phyloP scores from a whole-genome alignment of 768 basidiomycete genomes.

The Boletellus ananiceps region DNA sequence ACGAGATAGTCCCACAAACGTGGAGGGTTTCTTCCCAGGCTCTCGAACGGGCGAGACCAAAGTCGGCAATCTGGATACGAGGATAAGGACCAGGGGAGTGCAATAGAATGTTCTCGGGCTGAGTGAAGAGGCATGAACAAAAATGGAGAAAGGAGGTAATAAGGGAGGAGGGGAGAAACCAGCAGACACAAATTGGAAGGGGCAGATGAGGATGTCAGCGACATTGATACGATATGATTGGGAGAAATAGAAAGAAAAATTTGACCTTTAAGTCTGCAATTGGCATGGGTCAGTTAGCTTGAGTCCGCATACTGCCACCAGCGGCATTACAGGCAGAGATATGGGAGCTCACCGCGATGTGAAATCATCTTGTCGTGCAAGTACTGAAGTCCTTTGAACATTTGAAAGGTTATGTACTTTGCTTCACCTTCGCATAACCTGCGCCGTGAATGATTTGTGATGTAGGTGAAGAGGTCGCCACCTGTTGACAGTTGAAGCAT shows the following conservation, averaged over 20 bases:
- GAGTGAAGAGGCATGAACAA: not conserved
- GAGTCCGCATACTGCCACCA: not conserved
- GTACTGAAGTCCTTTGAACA: constrained; percentile 66
- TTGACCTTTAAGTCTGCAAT: constrained; percentile 61
- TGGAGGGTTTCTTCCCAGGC: constrained; percentile 80
- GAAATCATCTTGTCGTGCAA: constrained; percentile 69
- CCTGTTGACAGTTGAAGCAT: constrained; percentile 84
- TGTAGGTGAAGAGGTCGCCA: constrained; percentile 85
- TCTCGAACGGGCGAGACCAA: constrained; percentile 75
- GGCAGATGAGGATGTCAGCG: not conserved
- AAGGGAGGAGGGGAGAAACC: not conserved
- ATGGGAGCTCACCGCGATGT: constrained; percentile 58
- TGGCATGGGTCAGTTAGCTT: not conserved
- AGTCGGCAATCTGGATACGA: constrained; percentile 80
- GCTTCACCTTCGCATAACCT: constrained; percentile 74
- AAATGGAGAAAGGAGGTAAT: not conserved
- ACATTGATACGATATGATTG: not conserved
- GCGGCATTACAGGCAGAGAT: not conserved
- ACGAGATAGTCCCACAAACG: constrained; percentile 84
- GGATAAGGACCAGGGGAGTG: constrained; percentile 80
- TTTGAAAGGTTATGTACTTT: constrained; percentile 80
- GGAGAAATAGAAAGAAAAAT: not conserved
- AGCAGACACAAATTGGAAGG: not conserved
- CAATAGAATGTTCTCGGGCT: constrained; percentile 85
- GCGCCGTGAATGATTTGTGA: constrained; percentile 53